These are phyloP conservation scores for Neocatenulostroma microsporum DNA, from an alignment of 2,329 filamentous ascomycete species.

Conservation along the genomic window DNA sequence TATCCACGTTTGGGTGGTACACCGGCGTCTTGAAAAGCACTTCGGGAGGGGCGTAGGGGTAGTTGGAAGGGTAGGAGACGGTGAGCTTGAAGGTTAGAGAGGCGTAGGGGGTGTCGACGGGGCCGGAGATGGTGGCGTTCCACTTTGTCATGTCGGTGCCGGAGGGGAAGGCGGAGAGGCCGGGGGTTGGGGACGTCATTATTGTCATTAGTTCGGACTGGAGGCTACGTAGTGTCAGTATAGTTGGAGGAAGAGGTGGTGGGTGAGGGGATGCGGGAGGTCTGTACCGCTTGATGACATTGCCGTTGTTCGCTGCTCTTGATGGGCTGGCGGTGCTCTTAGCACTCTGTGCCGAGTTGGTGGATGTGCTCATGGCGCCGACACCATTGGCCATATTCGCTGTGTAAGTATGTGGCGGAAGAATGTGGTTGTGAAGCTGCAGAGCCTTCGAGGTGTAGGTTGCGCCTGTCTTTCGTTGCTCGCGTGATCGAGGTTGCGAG, in stretches of 20 bases:
- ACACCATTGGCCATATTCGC: slow-evolving; percentile 29
- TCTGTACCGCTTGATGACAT: slow-evolving; percentile 43
- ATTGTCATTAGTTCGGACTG: slow-evolving; percentile 98
- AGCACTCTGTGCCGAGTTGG: slow-evolving; percentile 25
- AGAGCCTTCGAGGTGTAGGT: too few species aligned
- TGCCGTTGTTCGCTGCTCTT: slow-evolving; percentile 30
- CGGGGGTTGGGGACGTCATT: slow-evolving; percentile 90
- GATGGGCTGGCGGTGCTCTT: slow-evolving; percentile 19
- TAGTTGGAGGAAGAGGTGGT: slow-evolving; percentile 4
- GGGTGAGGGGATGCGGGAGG: background rate
- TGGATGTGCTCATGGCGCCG: slow-evolving; percentile 24
- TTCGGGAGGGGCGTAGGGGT: slow-evolving; percentile 82
- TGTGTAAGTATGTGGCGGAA: too few species aligned
- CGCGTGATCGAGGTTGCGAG: too few species aligned
- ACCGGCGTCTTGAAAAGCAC: slow-evolving; percentile 98
- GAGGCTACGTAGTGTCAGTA: slow-evolving; percentile 49
- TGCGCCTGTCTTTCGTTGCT: too few species aligned
- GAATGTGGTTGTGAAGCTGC: too few species aligned
- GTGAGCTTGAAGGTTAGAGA: slow-evolving; percentile 84
- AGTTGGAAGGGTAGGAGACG: slow-evolving; percentile 84
- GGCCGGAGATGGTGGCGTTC: slow-evolving; percentile 89
- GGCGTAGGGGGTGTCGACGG: slow-evolving; percentile 84
- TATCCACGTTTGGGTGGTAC: slow-evolving; percentile 98
- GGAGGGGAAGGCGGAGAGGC: slow-evolving; percentile 89
- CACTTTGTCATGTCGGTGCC: slow-evolving; percentile 87